A percentile compares a stretch with the other conserved stretches of the same genome.
Evolutionary conservation across 2,329 filamentous ascomycete genomes (phyloP).

Genomic region (Scolecobasidium constrictum): DNA sequence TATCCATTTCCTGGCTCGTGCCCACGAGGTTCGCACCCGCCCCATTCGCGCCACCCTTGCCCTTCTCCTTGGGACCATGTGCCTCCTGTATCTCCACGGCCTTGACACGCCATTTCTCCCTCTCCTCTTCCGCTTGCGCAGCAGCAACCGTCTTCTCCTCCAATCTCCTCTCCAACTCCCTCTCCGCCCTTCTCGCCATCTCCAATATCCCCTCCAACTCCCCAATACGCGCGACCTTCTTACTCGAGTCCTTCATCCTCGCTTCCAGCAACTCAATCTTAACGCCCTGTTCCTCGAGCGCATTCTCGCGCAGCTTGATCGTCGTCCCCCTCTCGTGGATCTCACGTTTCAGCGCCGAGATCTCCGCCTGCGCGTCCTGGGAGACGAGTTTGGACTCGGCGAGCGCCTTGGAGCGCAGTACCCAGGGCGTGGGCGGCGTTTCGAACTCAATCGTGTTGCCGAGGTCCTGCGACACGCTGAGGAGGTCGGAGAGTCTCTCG

Average conservation of each 20-base stretch:
- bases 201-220: conserved; percentile 51
- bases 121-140: conserved; percentile 55
- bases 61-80: conserved; percentile 26
- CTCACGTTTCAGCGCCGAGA: conserved; percentile 69
- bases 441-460: conserved; percentile 49
- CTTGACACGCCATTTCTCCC: conserved; percentile 10
- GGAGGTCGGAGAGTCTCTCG: conserved; percentile 57
- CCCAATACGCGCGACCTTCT: conserved; percentile 60
- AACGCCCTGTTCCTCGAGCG: conserved; percentile 75
- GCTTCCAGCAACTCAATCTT: conserved; percentile 90
- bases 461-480: conserved; percentile 42
- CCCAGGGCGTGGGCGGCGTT: conserved; percentile 66
- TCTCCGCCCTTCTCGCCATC: conserved; percentile 15
- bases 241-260: conserved; percentile 70
- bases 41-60: conserved; percentile 36
- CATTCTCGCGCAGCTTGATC: conserved; percentile 51
- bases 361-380: conserved; percentile 74
- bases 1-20: conserved; percentile 62
- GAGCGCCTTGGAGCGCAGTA: conserved; percentile 68
- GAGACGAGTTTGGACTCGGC: conserved; percentile 72
- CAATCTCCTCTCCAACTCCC: conserved; percentile 51
- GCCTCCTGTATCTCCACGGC: conserved; percentile 11
- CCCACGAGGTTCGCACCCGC: conserved; percentile 54
- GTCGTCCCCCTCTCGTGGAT: conserved; percentile 59
- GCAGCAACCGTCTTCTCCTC: conserved; percentile 58